Evolutionary conservation across 2,329 filamentous ascomycete genomes (phyloP).

Genomic region (Verticillium nubilum): DNA sequence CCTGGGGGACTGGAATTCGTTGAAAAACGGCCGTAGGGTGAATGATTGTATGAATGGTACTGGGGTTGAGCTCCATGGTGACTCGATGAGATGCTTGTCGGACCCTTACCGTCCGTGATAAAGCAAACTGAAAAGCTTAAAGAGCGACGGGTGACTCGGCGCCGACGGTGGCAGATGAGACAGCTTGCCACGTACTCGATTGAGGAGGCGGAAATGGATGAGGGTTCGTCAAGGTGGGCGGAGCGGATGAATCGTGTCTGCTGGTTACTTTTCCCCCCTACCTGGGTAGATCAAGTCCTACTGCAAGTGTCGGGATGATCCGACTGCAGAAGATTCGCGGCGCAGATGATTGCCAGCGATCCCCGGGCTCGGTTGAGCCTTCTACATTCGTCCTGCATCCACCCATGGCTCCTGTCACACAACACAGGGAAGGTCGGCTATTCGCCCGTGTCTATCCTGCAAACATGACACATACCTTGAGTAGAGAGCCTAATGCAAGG

Average conservation of each 20-base stretch:
- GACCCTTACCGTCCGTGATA: not conserved
- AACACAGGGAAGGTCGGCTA: not conserved
- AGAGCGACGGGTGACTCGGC: not conserved
- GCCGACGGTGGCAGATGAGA: not conserved
- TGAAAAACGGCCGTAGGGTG: conserved; percentile 52
- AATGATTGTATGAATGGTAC: conserved; percentile 48
- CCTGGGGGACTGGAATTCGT: not conserved
- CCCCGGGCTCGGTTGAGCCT: not conserved
- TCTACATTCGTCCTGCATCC: not conserved
- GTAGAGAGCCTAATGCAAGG: not conserved
- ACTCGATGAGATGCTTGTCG: not conserved
- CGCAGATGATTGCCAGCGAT: not conserved
- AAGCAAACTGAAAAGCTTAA: not conserved
- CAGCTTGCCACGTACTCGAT: not conserved
- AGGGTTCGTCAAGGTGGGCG: not conserved
- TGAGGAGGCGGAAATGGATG: not conserved
- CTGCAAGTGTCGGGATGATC: not conserved
- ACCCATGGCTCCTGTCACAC: not conserved
- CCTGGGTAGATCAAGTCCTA: not conserved
- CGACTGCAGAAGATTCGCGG: not conserved
- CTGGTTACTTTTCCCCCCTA: not conserved
- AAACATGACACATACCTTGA: not conserved
- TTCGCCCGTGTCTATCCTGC: not conserved
- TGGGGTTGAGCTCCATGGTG: conserved; percentile 48
- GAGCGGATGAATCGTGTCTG: not conserved